Percentiles rank a stretch among this genome's conserved stretches.
These are phyloP conservation scores for Boletus sensibilis DNA, from an alignment of 768 basidiomycete species.

Conservation along the genomic window DNA sequence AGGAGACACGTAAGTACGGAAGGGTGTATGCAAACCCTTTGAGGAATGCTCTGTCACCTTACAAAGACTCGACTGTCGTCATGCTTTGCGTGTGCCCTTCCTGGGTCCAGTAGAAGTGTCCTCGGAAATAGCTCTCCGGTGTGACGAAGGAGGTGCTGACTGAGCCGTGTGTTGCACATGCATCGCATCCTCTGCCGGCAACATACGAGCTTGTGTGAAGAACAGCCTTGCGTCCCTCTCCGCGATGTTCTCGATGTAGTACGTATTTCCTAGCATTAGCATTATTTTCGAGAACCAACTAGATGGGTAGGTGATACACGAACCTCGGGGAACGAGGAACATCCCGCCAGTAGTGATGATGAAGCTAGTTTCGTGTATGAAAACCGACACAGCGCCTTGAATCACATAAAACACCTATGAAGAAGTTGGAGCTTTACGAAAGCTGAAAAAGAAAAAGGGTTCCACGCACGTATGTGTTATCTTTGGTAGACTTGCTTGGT, in stretches of 20 bases:
- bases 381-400: conserved; percentile 85
- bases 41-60: background rate
- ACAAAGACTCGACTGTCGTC: background rate
- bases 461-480: conserved; percentile 83
- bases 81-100: conserved; percentile 19
- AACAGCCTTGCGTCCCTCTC: conserved; percentile 80
- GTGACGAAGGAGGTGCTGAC: conserved; percentile 31
- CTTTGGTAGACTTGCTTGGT: conserved; percentile 84
- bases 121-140: conserved; percentile 29
- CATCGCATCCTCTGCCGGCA: conserved; percentile 34
- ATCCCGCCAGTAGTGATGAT: conserved; percentile 79
- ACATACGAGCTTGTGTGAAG: conserved; percentile 83
- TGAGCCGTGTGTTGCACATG: conserved; percentile 26
- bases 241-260: conserved; percentile 85
- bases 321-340: conserved; percentile 90
- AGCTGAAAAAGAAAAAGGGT: background rate
- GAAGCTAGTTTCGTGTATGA: conserved; percentile 76
- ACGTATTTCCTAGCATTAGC: conserved; percentile 69
- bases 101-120: conserved; percentile 14
- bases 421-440: background rate
- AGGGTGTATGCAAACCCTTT: background rate
- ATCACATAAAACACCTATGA: conserved; percentile 74
- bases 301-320: conserved; percentile 15
- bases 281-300: background rate
- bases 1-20: background rate